Evolutionary conservation across 371 early-diverging fungal species (phyloP).

Genomic region (Circinella minor): DNA sequence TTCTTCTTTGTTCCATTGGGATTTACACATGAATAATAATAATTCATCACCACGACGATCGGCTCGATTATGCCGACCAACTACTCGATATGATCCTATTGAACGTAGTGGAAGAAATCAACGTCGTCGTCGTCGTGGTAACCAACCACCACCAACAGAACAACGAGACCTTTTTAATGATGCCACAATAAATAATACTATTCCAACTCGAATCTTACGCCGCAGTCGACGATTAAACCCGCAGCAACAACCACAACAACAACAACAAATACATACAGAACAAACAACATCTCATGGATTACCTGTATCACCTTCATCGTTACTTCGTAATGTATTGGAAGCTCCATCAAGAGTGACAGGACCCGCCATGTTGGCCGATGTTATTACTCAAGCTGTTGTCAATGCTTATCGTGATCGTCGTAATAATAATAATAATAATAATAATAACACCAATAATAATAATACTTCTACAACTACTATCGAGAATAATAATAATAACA

Average conservation of each 20-base stretch:
- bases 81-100: neutral
- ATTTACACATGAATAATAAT: neutral
- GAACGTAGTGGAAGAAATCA: neutral
- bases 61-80: neutral
- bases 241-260: neutral
- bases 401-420: slow-evolving; percentile 12
- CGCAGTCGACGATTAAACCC: slow-evolving; percentile 1
- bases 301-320: neutral
- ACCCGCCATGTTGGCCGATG: slow-evolving; percentile 15
- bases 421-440: neutral
- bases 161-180: neutral
- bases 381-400: slow-evolving; percentile 15
- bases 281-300: neutral
- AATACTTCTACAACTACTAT: slow-evolving; percentile 1
- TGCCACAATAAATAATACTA: neutral
- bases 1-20: neutral
- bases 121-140: neutral
- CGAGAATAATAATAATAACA: neutral
- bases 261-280: neutral
- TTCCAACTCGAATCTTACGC: neutral
- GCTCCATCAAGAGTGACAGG: neutral
- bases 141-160: no score
- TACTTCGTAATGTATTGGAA: slow-evolving; percentile 4
- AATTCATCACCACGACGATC: slow-evolving; percentile 1
- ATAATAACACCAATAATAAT: neutral